These are phyloP conservation scores for Neurospora sp. DNA, from an alignment of 495 filamentous ascomycete genomes.

Conservation along the genomic window DNA sequence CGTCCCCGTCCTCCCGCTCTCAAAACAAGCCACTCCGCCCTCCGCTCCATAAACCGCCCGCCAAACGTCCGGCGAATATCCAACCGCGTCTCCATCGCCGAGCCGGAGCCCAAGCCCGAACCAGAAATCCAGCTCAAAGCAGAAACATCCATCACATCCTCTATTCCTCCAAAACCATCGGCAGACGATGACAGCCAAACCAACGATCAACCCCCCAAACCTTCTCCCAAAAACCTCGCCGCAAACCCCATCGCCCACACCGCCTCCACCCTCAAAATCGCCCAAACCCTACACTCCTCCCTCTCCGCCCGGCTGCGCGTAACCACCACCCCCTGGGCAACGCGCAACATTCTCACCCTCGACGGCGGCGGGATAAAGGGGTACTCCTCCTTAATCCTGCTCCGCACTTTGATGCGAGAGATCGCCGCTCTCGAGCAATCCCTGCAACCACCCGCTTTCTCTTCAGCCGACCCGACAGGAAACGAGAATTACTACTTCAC, in stretches of 20 bases:
- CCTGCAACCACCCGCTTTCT: slow-evolving; percentile 11
- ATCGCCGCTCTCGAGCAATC: slow-evolving; percentile 16
- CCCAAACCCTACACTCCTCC: slow-evolving; percentile 2
- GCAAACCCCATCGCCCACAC: neutral
- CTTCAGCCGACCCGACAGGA: slow-evolving; percentile 17
- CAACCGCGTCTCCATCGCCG: slow-evolving; percentile 19
- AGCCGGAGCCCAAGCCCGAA: slow-evolving; percentile 1
- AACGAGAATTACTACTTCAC: slow-evolving; percentile 4
- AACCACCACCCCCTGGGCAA: slow-evolving; percentile 19
- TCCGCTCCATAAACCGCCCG: slow-evolving; percentile 9
- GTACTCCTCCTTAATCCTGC: slow-evolving; percentile 22
- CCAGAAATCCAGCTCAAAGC: neutral
- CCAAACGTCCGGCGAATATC: slow-evolving; percentile 11
- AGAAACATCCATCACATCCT: slow-evolving; percentile 6
- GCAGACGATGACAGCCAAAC: neutral
- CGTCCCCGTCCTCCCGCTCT: slow-evolving; percentile 1
- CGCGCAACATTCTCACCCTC: slow-evolving; percentile 20
- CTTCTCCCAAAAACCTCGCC: too few species aligned
- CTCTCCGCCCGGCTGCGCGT: slow-evolving; percentile 10
- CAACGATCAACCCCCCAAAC: neutral
- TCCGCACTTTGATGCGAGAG: slow-evolving; percentile 20
- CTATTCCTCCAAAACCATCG: neutral
- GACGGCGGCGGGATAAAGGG: slow-evolving; percentile 25
- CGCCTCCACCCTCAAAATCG: neutral
- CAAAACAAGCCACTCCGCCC: slow-evolving; percentile 9